These are phyloP conservation scores for Articulospora tetracladia DNA, from an alignment of 495 filamentous ascomycete genomes.

Conservation along the genomic window DNA sequence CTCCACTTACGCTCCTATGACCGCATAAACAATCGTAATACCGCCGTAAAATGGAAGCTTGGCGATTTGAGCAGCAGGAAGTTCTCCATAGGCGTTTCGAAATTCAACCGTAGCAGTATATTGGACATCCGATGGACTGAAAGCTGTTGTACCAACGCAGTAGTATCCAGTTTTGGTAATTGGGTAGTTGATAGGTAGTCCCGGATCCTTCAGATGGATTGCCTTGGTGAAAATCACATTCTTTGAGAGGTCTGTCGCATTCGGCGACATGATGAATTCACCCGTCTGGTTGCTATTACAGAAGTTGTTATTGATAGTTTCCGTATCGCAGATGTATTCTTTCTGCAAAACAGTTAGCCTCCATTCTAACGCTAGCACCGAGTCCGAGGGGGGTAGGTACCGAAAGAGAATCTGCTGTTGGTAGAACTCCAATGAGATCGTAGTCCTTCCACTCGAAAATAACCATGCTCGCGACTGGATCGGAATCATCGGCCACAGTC, in stretches of 20 bases:
- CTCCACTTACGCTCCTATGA: slow-evolving; percentile 63
- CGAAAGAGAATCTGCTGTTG: slow-evolving; percentile 29
- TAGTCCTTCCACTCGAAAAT: slow-evolving; percentile 94
- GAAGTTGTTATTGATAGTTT: slow-evolving; percentile 57
- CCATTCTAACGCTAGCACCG: background rate
- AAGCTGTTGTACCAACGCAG: slow-evolving; percentile 78
- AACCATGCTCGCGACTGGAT: slow-evolving; percentile 78
- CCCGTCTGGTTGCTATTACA: slow-evolving; percentile 76
- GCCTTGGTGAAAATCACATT: slow-evolving; percentile 73
- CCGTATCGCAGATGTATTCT: slow-evolving; percentile 72
- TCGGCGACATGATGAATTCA: slow-evolving; percentile 75
- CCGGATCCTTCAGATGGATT: slow-evolving; percentile 73
- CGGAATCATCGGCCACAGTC: slow-evolving; percentile 48
- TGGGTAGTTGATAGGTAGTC: slow-evolving; percentile 66
- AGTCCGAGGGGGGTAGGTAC: slow-evolving; percentile 18
- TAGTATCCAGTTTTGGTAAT: slow-evolving; percentile 93
- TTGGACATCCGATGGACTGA: slow-evolving; percentile 47
- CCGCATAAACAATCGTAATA: slow-evolving; percentile 88
- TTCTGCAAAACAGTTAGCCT: slow-evolving; percentile 35
- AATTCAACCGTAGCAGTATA: slow-evolving; percentile 87
- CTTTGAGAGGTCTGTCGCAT: slow-evolving; percentile 63
- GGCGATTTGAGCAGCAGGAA: slow-evolving; percentile 90
- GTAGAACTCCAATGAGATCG: slow-evolving; percentile 61
- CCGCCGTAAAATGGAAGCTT: slow-evolving; percentile 98
- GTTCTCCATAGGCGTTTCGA: slow-evolving; percentile 92